Percentiles rank a stretch among this genome's conserved stretches.
These are phyloP conservation scores for Xylogone sp. DNA, from an alignment of 2,329 filamentous ascomycete genomes.

Conservation along the genomic window DNA sequence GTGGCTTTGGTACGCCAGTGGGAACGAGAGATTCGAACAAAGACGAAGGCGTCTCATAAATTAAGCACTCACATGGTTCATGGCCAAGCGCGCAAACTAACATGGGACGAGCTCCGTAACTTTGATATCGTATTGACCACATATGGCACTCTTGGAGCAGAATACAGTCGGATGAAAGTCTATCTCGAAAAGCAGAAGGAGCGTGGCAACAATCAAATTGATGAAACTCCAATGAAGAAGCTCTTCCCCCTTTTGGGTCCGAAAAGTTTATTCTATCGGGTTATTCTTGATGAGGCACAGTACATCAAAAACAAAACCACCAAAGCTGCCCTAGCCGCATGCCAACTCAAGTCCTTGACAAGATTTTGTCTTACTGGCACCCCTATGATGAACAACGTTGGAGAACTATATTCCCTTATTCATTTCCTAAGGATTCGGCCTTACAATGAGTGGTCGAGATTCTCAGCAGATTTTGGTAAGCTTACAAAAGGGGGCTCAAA, in stretches of 20 bases:
- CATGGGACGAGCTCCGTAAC: constrained; percentile 56
- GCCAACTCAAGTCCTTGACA: constrained; percentile 53
- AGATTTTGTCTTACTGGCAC: constrained; percentile 77
- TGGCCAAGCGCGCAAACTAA: constrained; percentile 50
- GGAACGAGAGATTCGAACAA: constrained; percentile 73
- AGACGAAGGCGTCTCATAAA: constrained; percentile 56
- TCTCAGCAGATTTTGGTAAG: constrained; percentile 40
- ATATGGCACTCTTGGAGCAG: constrained; percentile 66
- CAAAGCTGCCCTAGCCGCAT: constrained; percentile 56
- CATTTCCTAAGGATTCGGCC: constrained; percentile 74
- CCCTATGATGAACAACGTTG: constrained; percentile 83
- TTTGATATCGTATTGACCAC: constrained; percentile 78
- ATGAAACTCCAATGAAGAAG: constrained; percentile 29
- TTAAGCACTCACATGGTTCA: constrained; percentile 70
- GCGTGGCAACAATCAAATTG: constrained; percentile 26
- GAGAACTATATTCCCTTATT: constrained; percentile 74
- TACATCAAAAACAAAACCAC: constrained; percentile 74
- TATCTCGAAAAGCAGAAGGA: constrained; percentile 32
- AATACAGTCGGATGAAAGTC: constrained; percentile 58
- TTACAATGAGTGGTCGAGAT: constrained; percentile 62
- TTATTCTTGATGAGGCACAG: constrained; percentile 78
- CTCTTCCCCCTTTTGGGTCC: constrained; percentile 50
- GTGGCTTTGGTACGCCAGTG: constrained; percentile 80
- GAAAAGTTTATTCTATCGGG: constrained; percentile 59
- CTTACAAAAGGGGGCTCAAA: constrained; percentile 19